phyloP scores from a whole-genome alignment of 1,284 basidiomycete species.

The Cystobasidiaceae sp. region DNA sequence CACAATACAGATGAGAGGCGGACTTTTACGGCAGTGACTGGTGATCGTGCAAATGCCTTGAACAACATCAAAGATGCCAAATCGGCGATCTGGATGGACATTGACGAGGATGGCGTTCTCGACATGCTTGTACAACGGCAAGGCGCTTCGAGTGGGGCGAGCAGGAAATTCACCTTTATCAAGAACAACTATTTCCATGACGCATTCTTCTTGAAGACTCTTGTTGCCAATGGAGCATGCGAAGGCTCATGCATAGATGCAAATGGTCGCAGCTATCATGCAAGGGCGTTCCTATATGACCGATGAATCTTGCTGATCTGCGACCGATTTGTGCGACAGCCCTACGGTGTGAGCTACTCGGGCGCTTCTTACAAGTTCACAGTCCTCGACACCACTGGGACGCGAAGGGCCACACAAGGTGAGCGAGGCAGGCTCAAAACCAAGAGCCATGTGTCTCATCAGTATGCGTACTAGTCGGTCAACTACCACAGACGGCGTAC shows the following conservation, averaged over 20 bases:
- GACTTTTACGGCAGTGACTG: constrained; percentile 58
- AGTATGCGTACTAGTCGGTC: constrained; percentile 57
- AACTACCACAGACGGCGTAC: constrained; percentile 87
- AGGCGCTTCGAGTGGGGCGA: constrained; percentile 53
- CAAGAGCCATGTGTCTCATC: too few species aligned
- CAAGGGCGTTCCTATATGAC: constrained; percentile 51
- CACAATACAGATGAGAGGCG: constrained; percentile 50
- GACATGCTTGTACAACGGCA: constrained; percentile 86
- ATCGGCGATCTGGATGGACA: constrained; percentile 75
- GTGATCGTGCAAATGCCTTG: constrained; percentile 61
- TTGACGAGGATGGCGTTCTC: constrained; percentile 90
- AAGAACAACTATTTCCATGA: constrained; percentile 99
- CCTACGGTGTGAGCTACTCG: constrained; percentile 87
- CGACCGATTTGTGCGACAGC: constrained; percentile 53
- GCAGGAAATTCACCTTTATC: constrained; percentile 62
- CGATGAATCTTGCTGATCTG: neutral
- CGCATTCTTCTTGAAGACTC: constrained; percentile 96
- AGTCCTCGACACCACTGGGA: constrained; percentile 82
- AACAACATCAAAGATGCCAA: constrained; percentile 69
- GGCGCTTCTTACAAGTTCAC: constrained; percentile 98
- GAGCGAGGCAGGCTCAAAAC: too few species aligned
- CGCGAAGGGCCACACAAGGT: constrained; percentile 63
- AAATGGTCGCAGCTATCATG: constrained; percentile 63
- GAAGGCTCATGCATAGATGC: constrained; percentile 67
- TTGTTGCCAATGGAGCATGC: constrained; percentile 91